Conservation (phyloP, 208 protist genomes). For the Leishmania lainsoni region DNA sequence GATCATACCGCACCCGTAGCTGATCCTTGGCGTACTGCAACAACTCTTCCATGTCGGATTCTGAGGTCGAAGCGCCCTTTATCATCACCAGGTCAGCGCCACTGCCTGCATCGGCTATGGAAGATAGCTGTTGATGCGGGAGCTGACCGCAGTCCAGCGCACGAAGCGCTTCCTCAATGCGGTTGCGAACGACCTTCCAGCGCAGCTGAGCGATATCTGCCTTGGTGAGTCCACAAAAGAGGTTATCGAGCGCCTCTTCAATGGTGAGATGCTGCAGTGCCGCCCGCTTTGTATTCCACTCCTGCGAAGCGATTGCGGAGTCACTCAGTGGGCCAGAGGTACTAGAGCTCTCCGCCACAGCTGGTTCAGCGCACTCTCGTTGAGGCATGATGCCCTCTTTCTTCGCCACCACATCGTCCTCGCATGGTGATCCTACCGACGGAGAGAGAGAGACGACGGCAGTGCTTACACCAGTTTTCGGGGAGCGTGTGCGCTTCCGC, state of each 20-base stretch:
- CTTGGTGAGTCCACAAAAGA: conserved; percentile 48
- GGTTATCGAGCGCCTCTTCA: conserved; percentile 29
- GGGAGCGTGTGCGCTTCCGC: conserved; percentile 23
- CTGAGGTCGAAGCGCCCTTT: background rate
- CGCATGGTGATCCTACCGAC: background rate
- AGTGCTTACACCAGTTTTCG: background rate
- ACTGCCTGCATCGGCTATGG: background rate
- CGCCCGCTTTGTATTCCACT: conserved; percentile 3
- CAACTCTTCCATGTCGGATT: conserved; percentile 23
- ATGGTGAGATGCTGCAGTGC: conserved; percentile 22
- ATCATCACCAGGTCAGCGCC: background rate
- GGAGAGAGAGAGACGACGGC: conserved; percentile 19
- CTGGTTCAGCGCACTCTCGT: conserved; percentile 17
- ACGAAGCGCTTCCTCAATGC: conserved; percentile 39
- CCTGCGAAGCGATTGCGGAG: background rate
- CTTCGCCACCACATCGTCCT: background rate
- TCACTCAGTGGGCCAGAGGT: background rate
- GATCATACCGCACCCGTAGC: conserved; percentile 43
- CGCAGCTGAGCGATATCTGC: conserved; percentile 54
- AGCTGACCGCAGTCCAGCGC: background rate
- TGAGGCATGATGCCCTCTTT: background rate
- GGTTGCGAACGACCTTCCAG: conserved; percentile 51
- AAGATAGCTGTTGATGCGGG: background rate
- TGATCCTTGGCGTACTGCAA: conserved; percentile 66
- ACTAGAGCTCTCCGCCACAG: conserved; percentile 13